These are phyloP conservation scores for Melaleuca quinquenervia DNA, from an alignment of 345 rosid genomes.

Conservation along the genomic window DNA sequence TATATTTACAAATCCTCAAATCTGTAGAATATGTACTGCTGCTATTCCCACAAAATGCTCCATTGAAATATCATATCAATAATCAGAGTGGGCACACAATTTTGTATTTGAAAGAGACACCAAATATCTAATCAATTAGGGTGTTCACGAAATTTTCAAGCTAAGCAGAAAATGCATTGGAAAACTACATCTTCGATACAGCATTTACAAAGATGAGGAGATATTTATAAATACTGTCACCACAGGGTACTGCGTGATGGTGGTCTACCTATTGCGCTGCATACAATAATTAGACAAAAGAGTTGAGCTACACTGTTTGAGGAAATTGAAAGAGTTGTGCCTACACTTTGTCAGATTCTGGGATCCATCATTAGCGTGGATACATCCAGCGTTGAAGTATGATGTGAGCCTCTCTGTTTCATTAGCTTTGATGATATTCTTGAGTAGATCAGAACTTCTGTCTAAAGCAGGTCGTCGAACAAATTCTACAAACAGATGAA, in stretches of 20 bases:
- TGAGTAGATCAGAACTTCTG: constrained; percentile 31
- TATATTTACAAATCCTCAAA: background rate
- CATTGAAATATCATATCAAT: background rate
- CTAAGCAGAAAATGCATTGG: background rate
- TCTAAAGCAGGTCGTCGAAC: constrained; percentile 45
- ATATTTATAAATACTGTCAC: background rate
- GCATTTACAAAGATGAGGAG: background rate
- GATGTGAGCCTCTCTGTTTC: constrained; percentile 52
- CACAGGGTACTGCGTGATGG: background rate
- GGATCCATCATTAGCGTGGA: constrained; percentile 24
- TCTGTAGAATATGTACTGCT: background rate
- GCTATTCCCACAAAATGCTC: background rate
- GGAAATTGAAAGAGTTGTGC: constrained; percentile 2
- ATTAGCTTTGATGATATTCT: constrained; percentile 39
- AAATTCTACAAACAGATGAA: constrained; percentile 22
- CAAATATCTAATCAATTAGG: background rate
- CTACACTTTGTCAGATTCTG: constrained; percentile 54
- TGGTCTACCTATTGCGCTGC: background rate
- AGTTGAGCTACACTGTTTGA: background rate
- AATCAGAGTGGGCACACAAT: background rate
- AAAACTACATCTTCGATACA: background rate
- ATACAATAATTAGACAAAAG: background rate
- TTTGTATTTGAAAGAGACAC: background rate
- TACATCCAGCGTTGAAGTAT: constrained; percentile 50
- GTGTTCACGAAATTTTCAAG: background rate